Evolutionary conservation across 108 stramenopile genomes (phyloP).

Genomic region (Fragilariopsis cylindrus): DNA sequence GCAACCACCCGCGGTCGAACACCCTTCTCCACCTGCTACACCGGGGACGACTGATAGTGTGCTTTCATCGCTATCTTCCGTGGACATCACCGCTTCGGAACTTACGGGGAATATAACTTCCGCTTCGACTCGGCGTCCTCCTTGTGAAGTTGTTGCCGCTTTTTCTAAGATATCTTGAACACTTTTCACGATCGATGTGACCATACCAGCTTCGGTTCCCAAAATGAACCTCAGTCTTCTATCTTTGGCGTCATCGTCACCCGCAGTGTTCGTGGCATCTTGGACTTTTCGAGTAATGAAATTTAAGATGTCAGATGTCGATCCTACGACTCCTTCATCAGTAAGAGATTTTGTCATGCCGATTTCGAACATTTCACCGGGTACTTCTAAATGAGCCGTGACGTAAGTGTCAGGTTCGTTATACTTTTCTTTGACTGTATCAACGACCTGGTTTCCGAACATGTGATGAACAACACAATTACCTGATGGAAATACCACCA

Average conservation of each 20-base stretch:
- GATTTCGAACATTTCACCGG: slow-evolving; percentile 97
- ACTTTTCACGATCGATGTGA: slow-evolving; percentile 87
- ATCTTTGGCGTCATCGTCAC: slow-evolving; percentile 3
- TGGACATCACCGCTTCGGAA: slow-evolving; percentile 84
- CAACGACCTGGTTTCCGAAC: slow-evolving; percentile 83
- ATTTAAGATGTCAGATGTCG: slow-evolving; percentile 89
- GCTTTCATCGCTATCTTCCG: slow-evolving; percentile 29
- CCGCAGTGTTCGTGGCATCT: slow-evolving; percentile 41
- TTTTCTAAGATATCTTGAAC: slow-evolving; percentile 79
- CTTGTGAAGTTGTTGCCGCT: slow-evolving; percentile 1
- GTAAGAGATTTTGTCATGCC: slow-evolving; percentile 82
- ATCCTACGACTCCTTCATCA: slow-evolving; percentile 88
- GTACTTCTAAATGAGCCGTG: slow-evolving; percentile 95
- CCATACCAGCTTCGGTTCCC: slow-evolving; percentile 95
- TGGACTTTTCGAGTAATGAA: slow-evolving; percentile 88
- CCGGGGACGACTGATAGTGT: slow-evolving; percentile 84
- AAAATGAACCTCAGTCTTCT: slow-evolving; percentile 81
- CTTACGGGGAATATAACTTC: slow-evolving; percentile 97
- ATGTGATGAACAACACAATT: slow-evolving; percentile 97
- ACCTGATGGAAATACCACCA: slow-evolving; percentile 80
- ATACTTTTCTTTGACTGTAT: slow-evolving; percentile 67
- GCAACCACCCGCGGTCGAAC: slow-evolving; percentile 94
- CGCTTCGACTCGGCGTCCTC: slow-evolving; percentile 55
- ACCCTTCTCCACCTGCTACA: slow-evolving; percentile 91
- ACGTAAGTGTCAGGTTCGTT: slow-evolving; percentile 86